phyloP scores from a whole-genome alignment of 345 rosid species.

The Camelina hispida region DNA sequence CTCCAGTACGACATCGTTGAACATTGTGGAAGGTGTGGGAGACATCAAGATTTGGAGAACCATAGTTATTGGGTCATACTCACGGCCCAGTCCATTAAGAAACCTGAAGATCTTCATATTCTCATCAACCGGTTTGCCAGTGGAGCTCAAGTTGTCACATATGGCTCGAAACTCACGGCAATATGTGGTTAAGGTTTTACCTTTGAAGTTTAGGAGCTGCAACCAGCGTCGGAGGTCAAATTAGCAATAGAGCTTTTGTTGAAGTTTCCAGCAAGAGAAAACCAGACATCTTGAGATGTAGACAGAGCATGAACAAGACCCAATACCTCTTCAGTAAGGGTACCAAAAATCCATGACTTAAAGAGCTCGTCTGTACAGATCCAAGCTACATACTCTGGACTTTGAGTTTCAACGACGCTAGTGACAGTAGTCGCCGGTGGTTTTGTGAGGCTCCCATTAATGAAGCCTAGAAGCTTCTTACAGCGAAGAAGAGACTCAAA shows the following conservation, averaged over 20 bases:
- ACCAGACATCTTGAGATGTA: not conserved
- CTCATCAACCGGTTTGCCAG: too few species aligned
- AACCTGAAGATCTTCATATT: not conserved
- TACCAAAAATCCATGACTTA: not conserved
- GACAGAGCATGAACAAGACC: not conserved
- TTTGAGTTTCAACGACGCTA: not conserved
- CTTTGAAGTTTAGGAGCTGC: not conserved
- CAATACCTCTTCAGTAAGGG: not conserved
- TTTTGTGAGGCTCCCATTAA: not conserved
- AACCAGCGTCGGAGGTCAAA: not conserved
- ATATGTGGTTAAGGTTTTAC: too few species aligned
- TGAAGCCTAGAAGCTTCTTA: not conserved
- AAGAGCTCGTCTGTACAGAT: not conserved
- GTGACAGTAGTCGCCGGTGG: accelerated
- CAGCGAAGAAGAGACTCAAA: not conserved
- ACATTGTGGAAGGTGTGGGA: accelerated
- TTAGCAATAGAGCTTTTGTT: not conserved
- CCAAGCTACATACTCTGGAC: not conserved
- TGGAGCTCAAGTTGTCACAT: too few species aligned
- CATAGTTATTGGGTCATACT: not conserved
- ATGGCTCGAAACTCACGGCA: too few species aligned
- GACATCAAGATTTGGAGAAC: not conserved
- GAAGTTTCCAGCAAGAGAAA: not conserved
- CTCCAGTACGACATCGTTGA: not conserved
- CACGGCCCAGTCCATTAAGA: not conserved